Percentiles rank a stretch among this genome's conserved stretches.
These are phyloP conservation scores for Aspergillus pseudoterreus DNA, from an alignment of 2,329 filamentous ascomycete genomes.

Conservation along the genomic window DNA sequence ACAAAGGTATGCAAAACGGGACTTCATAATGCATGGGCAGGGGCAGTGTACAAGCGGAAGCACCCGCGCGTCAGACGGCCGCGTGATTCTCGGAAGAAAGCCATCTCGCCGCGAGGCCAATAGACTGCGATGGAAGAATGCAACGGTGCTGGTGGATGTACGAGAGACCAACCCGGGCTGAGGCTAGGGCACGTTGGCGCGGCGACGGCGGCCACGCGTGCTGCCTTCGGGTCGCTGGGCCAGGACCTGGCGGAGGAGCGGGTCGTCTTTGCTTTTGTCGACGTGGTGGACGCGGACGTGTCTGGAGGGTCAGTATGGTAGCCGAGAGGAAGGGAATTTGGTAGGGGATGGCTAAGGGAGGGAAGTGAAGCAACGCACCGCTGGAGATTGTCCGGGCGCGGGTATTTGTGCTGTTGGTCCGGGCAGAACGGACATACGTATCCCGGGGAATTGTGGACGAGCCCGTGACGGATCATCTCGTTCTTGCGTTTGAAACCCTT, in stretches of 20 bases:
- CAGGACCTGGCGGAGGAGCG: conserved; percentile 74
- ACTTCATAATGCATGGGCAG: not conserved
- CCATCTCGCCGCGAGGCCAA: not conserved
- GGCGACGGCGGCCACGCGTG: conserved; percentile 71
- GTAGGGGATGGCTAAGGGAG: not conserved
- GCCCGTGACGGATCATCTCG: conserved; percentile 70
- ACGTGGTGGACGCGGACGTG: conserved; percentile 90
- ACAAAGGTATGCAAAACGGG: not conserved
- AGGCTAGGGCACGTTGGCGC: conserved; percentile 35
- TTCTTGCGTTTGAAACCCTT: conserved; percentile 68
- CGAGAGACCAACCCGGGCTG: too few species aligned
- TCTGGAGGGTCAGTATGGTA: conserved; percentile 43
- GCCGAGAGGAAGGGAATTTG: not conserved
- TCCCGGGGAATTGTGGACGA: conserved; percentile 90
- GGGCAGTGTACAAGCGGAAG: not conserved
- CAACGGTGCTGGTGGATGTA: not conserved
- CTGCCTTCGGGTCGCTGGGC: conserved; percentile 81
- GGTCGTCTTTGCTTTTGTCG: conserved; percentile 86
- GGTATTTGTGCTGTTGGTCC: conserved; percentile 90
- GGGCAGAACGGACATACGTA: conserved; percentile 97
- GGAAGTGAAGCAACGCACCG: conserved; percentile 54
- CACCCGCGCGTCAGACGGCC: not conserved
- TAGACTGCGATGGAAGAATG: not conserved
- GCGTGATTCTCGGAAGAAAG: not conserved
- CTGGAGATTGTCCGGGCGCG: conserved; percentile 91